phyloP scores from a whole-genome alignment of 31 red algal species.

The Asparagopsis taxiformis region DNA sequence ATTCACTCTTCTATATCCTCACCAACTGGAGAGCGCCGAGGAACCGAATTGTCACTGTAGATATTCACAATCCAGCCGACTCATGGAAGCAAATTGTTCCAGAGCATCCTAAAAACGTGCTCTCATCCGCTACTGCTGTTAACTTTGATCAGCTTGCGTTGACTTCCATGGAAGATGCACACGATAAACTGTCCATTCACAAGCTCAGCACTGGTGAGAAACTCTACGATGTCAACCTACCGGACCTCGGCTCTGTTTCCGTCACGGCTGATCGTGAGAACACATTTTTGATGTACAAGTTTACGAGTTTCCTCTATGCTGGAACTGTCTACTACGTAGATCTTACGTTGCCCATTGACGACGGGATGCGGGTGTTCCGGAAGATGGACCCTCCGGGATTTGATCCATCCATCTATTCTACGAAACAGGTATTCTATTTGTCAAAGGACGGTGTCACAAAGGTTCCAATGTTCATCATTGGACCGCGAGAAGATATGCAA shows the following conservation, averaged over 20 bases:
- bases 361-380: slow-evolving; percentile 25
- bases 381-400: slow-evolving; percentile 60
- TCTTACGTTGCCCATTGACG: background rate
- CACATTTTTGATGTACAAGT: background rate
- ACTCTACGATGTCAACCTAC: slow-evolving; percentile 14
- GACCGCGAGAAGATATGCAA: background rate
- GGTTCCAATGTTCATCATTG: slow-evolving; percentile 43
- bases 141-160: background rate
- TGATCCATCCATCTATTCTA: slow-evolving; percentile 22
- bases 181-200: background rate
- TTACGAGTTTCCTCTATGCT: slow-evolving; percentile 1
- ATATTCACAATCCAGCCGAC: slow-evolving; percentile 8
- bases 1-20: background rate
- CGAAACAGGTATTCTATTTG: slow-evolving; percentile 33
- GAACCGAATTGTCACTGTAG: slow-evolving; percentile 14
- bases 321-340: slow-evolving; percentile 3
- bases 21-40: slow-evolving; percentile 28
- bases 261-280: background rate
- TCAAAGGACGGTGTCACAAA: slow-evolving; percentile 14
- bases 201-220: slow-evolving; percentile 1
- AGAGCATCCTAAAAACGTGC: slow-evolving; percentile 29
- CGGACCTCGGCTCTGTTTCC: slow-evolving; percentile 3
- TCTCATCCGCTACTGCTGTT: background rate
- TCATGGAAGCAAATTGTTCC: slow-evolving; percentile 12
- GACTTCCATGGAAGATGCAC: slow-evolving; percentile 14